Evolutionary conservation across 2,329 filamentous ascomycete species (phyloP).

Genomic region (Lomentospora prolificans): DNA sequence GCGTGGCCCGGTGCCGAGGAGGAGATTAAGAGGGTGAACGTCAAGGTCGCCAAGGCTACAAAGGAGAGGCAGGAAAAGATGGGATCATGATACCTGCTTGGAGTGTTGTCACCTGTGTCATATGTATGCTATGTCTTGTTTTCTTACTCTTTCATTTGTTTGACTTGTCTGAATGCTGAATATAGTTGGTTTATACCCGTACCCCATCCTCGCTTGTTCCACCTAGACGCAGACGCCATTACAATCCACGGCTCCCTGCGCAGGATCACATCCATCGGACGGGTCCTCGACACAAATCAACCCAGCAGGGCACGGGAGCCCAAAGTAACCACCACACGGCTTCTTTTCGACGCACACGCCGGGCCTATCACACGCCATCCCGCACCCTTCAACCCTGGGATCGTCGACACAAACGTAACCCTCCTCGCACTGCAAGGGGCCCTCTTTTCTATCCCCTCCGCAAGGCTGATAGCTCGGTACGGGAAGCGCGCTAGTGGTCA

Average conservation of each 20-base stretch:
- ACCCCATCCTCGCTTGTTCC: background rate
- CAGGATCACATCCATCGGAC: slow-evolving; percentile 3
- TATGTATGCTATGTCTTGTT: background rate
- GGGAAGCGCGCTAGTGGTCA: background rate
- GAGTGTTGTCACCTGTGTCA: background rate
- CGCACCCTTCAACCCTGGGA: slow-evolving; percentile 21
- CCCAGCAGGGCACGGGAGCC: background rate
- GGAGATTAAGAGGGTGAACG: slow-evolving; percentile 17
- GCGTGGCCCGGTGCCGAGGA: slow-evolving; percentile 28
- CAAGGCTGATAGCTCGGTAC: slow-evolving; percentile 16
- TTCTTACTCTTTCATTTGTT: background rate
- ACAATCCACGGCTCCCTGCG: background rate
- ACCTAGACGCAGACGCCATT: background rate
- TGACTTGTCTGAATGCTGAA: too few relatives aligned
- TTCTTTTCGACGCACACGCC: slow-evolving; percentile 21
- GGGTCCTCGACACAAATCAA: slow-evolving; percentile 4
- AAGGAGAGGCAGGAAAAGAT: background rate
- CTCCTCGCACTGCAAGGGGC: slow-evolving; percentile 13
- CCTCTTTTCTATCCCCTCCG: slow-evolving; percentile 18
- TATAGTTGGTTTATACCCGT: background rate
- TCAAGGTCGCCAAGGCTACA: background rate
- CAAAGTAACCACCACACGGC: background rate
- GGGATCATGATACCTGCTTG: background rate
- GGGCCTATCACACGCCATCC: slow-evolving; percentile 23
- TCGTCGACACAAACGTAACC: slow-evolving; percentile 22